These are phyloP conservation scores for Gossypium australe DNA, from an alignment of 345 rosid genomes.

Conservation along the genomic window DNA sequence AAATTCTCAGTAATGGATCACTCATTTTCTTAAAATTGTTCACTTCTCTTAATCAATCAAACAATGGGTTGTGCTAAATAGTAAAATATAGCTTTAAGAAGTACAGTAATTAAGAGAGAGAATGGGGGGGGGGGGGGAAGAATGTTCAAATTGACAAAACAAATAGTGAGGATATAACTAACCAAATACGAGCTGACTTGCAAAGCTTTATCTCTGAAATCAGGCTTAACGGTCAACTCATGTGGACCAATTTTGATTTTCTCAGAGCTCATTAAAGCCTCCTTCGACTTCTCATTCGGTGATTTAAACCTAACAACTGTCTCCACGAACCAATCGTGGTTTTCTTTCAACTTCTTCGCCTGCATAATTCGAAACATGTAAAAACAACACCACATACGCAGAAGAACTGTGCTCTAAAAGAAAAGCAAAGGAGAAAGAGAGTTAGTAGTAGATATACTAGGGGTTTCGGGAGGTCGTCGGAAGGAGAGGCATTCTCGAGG, in stretches of 20 bases:
- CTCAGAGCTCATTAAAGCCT: conserved; percentile 65
- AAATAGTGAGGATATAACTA: conserved; percentile 14
- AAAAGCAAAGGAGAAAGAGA: background rate
- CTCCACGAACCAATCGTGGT: conserved; percentile 63
- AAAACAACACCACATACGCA: background rate
- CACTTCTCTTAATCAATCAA: background rate
- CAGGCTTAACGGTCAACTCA: conserved; percentile 49
- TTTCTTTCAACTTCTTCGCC: conserved; percentile 70
- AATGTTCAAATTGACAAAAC: background rate
- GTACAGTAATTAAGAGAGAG: background rate
- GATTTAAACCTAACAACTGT: conserved; percentile 51
- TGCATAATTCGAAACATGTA: conserved; percentile 19
- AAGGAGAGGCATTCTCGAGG: conserved; percentile 54
- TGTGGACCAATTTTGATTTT: conserved; percentile 52
- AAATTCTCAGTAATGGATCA: background rate
- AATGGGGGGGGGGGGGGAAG: no score
- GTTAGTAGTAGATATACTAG: conserved; percentile 32
- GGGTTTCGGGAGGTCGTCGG: conserved; percentile 48
- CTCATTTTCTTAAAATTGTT: background rate
- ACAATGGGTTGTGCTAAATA: background rate
- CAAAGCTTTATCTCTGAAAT: conserved; percentile 61
- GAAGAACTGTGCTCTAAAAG: background rate
- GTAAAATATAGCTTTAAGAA: background rate
- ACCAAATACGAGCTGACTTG: conserved; percentile 65
- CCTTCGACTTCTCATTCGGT: conserved; percentile 61